Base-by-base conservation (phyloP, 1,284 basidiomycete genomes). In the Cutaneotrichosporon arboriforme region DNA sequence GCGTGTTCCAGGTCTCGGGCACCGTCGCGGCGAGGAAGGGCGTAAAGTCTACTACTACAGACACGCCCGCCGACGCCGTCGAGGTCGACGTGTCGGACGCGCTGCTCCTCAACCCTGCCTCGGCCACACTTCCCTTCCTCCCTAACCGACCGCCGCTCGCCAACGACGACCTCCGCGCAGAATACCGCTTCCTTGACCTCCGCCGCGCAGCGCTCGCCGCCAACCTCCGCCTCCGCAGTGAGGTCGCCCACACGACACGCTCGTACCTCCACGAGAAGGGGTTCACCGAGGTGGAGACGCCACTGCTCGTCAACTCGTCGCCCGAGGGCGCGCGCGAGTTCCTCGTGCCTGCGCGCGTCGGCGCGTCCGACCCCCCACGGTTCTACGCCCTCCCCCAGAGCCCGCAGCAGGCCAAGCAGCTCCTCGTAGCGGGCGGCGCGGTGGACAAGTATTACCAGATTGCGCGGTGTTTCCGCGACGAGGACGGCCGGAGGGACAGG, bases 251-350 rank as follows among this genome's bases (percentile, higher is more conserved):
- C 60, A 78, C 87, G 45, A 80, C 88, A 36, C 81, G 92, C 43
- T 81, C 83, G 56, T 78, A 83, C 49, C 81, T 97, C 33, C 81
- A 91, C 68, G 80, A 85, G 49, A 77, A 84, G 68, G 86, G 80
- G 60, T 97, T 97, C 70, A 79, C 84, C 42, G 93, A 97, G 70
- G 86, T 97, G 36, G 92, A 97, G 74, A 97, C 93, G 0, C 93
- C 92, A 14, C 80, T 93, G 51, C 80, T 97, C n/a, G 82, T 97
- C 36, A 86, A 88, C 67, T 94, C 90, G 2, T 88, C 91, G 2
- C 90, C 91, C 1, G 93, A 97, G 77, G 92, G 93, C 26, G 92
- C 92, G 1, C 81, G 92, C 58, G 93, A 97, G 69, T 97, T 91
- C 69, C 82, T 97, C 41, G 92, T 97, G 38, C 92, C 93, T 26